These are phyloP conservation scores for Gamsiella multidivaricata DNA, from an alignment of 192 early-diverging fungal species.

Conservation along the genomic window DNA sequence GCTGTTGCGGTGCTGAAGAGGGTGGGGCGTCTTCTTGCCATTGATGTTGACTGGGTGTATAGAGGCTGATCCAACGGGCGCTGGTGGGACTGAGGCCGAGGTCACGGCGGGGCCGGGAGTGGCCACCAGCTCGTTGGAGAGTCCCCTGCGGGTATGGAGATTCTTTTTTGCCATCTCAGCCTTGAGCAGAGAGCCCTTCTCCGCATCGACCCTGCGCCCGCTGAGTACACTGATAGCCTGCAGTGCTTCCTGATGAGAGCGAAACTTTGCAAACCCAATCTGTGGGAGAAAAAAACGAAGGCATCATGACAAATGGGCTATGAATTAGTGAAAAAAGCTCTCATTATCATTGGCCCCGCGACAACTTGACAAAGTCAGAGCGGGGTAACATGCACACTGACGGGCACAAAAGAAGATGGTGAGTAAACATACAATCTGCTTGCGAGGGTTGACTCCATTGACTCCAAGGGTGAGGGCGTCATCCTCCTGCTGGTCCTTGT, in stretches of 20 bases:
- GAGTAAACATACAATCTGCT: slow-evolving; percentile 85
- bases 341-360: too few species aligned
- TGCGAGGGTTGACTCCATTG: slow-evolving; percentile 67
- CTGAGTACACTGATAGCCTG: slow-evolving; percentile 92
- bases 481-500: slow-evolving; percentile 70
- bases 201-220: slow-evolving; percentile 92
- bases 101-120: slow-evolving; percentile 27
- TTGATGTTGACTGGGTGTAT: slow-evolving; percentile 49
- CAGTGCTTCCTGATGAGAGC: slow-evolving; percentile 88
- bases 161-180: slow-evolving; percentile 99
- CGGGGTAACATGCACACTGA: too few species aligned
- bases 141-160: slow-evolving; percentile 89
- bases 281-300: slow-evolving; percentile 36
- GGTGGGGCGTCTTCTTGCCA: slow-evolving; percentile 34
- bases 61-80: slow-evolving; percentile 49
- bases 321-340: too few species aligned
- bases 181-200: slow-evolving; percentile 88
- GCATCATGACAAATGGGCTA: slow-evolving; percentile 4
- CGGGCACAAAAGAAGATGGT: neutral
- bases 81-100: slow-evolving; percentile 22
- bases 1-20: slow-evolving; percentile 53
- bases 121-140: slow-evolving; percentile 61
- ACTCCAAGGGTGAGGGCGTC: slow-evolving; percentile 58
- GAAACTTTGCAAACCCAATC: slow-evolving; percentile 99
- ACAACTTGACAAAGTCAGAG: too few species aligned